These are phyloP conservation scores for Tylopilus sp. DNA, from an alignment of 768 basidiomycete species.

Conservation along the genomic window DNA sequence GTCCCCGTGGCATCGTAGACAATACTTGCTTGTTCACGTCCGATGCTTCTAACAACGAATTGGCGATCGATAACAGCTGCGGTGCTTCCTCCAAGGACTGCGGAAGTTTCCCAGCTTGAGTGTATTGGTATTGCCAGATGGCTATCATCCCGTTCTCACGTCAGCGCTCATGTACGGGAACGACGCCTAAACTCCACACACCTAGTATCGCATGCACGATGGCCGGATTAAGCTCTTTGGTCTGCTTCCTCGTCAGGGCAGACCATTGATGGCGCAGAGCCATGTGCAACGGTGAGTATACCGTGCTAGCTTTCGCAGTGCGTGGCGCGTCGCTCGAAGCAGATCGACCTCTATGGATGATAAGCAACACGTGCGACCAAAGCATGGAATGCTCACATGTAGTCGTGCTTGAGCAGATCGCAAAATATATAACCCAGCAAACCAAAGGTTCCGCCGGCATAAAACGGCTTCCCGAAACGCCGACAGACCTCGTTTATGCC, in stretches of 20 bases:
- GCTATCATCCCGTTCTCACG: slow-evolving; percentile 43
- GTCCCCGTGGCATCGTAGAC: slow-evolving; percentile 48
- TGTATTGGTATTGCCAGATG: slow-evolving; percentile 76
- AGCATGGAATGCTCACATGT: slow-evolving; percentile 60
- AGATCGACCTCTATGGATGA: slow-evolving; percentile 54
- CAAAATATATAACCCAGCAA: slow-evolving; percentile 92
- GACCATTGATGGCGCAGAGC: slow-evolving; percentile 72
- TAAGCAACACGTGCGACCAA: slow-evolving; percentile 9
- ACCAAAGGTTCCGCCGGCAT: slow-evolving; percentile 90
- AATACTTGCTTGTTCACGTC: slow-evolving; percentile 71
- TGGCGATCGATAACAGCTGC: slow-evolving; percentile 64
- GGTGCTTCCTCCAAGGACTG: slow-evolving; percentile 41
- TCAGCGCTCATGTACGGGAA: slow-evolving; percentile 10
- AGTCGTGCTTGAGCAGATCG: slow-evolving; percentile 85
- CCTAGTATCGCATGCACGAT: slow-evolving; percentile 71
- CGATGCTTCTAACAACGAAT: slow-evolving; percentile 54
- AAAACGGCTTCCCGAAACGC: slow-evolving; percentile 71
- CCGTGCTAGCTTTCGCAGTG: slow-evolving; percentile 53
- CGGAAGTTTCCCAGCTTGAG: slow-evolving; percentile 57
- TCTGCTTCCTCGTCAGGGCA: slow-evolving; percentile 65
- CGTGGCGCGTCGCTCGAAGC: slow-evolving; percentile 56
- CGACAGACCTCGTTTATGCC: slow-evolving; percentile 79
- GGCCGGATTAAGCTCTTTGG: slow-evolving; percentile 80
- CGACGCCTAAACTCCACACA: slow-evolving; percentile 28
- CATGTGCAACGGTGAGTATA: slow-evolving; percentile 59